Evolutionary conservation across 2,329 filamentous ascomycete genomes (phyloP), one percentile per base, ranked within the genome.

Genomic region (Chalaropsis ovoidea): DNA sequence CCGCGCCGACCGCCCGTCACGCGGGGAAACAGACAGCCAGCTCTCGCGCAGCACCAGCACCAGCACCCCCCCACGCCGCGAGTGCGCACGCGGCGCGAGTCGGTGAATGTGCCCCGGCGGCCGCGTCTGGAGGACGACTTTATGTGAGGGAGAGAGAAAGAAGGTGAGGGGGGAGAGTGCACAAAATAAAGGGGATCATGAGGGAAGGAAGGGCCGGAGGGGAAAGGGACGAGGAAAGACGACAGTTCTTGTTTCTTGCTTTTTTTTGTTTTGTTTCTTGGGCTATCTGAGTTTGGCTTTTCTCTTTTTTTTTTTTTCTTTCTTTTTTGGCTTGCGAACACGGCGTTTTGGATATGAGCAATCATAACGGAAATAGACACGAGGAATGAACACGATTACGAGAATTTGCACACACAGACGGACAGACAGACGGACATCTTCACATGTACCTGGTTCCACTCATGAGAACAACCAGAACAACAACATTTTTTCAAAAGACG

Each of bases 301-400:
- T 4, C 6, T 3, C 27, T 11, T 15, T 39, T 17, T 41, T 41
- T 35, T 61, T 43, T 31, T 6, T 31, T 31, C 31, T 31, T 31
- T n/a, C 7, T 19, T 42, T 27, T 24, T 31, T 58, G 24, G 24
- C 24, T 58, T 58, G n/a, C 24, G 35, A 58, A 58, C 17, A n/a
- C 13, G 31, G 52, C 52, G 52, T 58, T 58, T 58, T 31, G 31
- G 52, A 58, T 58, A 58, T 58, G 31, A 31, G 52, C 52, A 58
- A 58, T 58, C 52, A 58, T 58, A 58, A 17, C 52, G 52, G 52
- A 58, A 39, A 58, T 58, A 58, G 52, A 58, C 15, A n/a, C 43
- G 43, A 19, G 15, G n/a, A 47, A 58, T n/a, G 52, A 56, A 31
- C 24, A 58, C 52, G 27, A 58, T 35, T 11, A 58, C 24, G 31